These are phyloP conservation scores for Eucalyptus erythrocorys DNA, from an alignment of 345 rosid species.

Conservation along the genomic window DNA sequence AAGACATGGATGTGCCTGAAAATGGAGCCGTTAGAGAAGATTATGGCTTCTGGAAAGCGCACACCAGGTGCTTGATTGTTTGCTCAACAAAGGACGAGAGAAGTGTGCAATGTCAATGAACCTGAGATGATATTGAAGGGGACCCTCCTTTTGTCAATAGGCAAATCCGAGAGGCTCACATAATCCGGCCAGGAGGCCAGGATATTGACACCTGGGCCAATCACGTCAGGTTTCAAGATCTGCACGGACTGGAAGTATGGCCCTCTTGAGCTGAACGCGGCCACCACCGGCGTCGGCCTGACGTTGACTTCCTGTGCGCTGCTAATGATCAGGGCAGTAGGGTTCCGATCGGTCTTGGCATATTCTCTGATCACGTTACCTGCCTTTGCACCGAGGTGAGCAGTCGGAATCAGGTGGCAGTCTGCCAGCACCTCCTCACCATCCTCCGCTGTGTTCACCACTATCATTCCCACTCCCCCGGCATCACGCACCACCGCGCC, in stretches of 20 bases:
- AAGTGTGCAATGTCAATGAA: background rate
- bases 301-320: slow-evolving; percentile 53
- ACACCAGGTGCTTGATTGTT: background rate
- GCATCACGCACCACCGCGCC: slow-evolving; percentile 73
- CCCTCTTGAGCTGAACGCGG: slow-evolving; percentile 92
- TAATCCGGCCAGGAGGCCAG: slow-evolving; percentile 78
- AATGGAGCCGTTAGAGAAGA: slow-evolving; percentile 4
- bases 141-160: slow-evolving; percentile 20
- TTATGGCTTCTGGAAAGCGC: background rate
- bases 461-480: slow-evolving; percentile 80
- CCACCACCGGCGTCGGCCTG: slow-evolving; percentile 71
- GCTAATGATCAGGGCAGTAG: slow-evolving; percentile 38
- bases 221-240: slow-evolving; percentile 79
- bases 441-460: slow-evolving; percentile 44
- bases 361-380: slow-evolving; percentile 54
- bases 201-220: slow-evolving; percentile 85
- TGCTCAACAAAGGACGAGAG: background rate
- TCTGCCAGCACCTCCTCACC: slow-evolving; percentile 76
- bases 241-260: slow-evolving; percentile 60
- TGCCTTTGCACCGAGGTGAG: slow-evolving; percentile 50
- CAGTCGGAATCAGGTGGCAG: slow-evolving; percentile 62
- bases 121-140: slow-evolving; percentile 4
- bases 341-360: slow-evolving; percentile 19
- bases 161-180: slow-evolving; percentile 58
- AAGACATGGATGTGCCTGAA: slow-evolving; percentile 92